phyloP scores from a whole-genome alignment of 371 early-diverging fungal species.

The Gilbertella persicaria region DNA sequence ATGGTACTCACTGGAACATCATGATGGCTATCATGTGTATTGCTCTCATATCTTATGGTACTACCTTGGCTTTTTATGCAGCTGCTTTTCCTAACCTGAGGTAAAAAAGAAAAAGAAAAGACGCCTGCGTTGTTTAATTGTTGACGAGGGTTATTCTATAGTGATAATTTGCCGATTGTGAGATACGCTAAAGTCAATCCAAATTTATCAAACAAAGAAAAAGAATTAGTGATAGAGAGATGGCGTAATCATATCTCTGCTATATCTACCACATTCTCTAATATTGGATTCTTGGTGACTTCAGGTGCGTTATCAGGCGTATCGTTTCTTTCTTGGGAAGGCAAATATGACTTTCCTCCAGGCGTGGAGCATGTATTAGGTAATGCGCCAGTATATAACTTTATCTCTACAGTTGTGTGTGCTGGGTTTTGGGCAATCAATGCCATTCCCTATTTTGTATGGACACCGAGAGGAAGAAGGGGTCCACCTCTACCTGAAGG shows the following conservation, averaged over 20 bases:
- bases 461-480: slow-evolving; percentile 28
- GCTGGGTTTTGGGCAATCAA: slow-evolving; percentile 37
- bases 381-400: slow-evolving; percentile 46
- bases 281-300: slow-evolving; percentile 39
- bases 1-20: slow-evolving; percentile 41
- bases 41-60: slow-evolving; percentile 47
- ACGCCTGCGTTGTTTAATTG: neutral
- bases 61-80: slow-evolving; percentile 51
- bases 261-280: slow-evolving; percentile 42
- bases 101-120: slow-evolving; percentile 19
- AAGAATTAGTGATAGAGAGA: slow-evolving; percentile 22
- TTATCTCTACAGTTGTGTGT: slow-evolving; percentile 39
- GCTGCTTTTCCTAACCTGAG: slow-evolving; percentile 52
- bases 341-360: slow-evolving; percentile 25
- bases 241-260: slow-evolving; percentile 53
- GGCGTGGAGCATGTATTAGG: slow-evolving; percentile 31
- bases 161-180: slow-evolving; percentile 51
- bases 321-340: slow-evolving; percentile 34
- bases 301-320: slow-evolving; percentile 40
- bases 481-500: slow-evolving; percentile 33
- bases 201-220: slow-evolving; percentile 22
- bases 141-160: neutral
- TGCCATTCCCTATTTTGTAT: slow-evolving; percentile 43
- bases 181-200: slow-evolving; percentile 35
- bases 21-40: slow-evolving; percentile 51